Conservation (phyloP, 2,329 filamentous ascomycete species). For the Pseudogymnoascus sp. region DNA sequence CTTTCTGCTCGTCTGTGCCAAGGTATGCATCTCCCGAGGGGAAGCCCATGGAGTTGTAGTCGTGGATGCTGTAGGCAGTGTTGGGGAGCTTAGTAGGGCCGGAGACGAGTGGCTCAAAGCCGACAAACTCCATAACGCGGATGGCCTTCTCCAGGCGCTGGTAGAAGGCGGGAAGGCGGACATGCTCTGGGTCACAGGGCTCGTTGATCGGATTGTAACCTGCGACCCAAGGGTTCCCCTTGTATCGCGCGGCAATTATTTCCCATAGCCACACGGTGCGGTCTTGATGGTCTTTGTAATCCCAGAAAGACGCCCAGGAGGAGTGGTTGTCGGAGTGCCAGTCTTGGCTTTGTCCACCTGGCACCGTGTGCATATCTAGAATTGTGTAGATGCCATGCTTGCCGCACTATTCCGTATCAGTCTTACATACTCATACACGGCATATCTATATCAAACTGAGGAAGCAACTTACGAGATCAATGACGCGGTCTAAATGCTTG, state of each 20-base stretch:
- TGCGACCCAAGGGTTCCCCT: slow-evolving; percentile 36
- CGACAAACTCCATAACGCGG: slow-evolving; percentile 37
- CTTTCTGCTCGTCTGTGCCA: slow-evolving; percentile 35
- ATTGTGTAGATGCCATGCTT: slow-evolving; percentile 40
- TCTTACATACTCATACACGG: too few species aligned
- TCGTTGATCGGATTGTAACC: slow-evolving; percentile 45
- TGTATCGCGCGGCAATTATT: slow-evolving; percentile 37
- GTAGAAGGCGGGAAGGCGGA: slow-evolving; percentile 37
- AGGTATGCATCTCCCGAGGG: slow-evolving; percentile 34
- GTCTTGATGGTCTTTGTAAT: slow-evolving; percentile 41
- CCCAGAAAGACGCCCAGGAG: slow-evolving; percentile 40
- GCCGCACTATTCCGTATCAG: slow-evolving; percentile 19
- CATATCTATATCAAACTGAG: not conserved
- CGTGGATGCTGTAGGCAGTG: slow-evolving; percentile 43
- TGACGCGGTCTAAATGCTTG: slow-evolving; percentile 37
- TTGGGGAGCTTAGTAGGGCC: slow-evolving; percentile 34
- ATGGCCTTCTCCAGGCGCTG: slow-evolving; percentile 37
- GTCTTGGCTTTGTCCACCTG: slow-evolving; percentile 40
- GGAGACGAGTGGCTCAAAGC: slow-evolving; percentile 25
- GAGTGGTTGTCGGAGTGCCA: slow-evolving; percentile 42
- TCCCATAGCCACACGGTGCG: slow-evolving; percentile 40
- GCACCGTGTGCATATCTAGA: slow-evolving; percentile 39
- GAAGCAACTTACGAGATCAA: slow-evolving; percentile 27
- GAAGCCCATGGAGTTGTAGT: slow-evolving; percentile 45
- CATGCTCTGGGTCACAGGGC: slow-evolving; percentile 38